Evolutionary conservation across 352 stramenopile genomes (phyloP), one percentile per base, ranked within the genome.

Genomic region (Pythium pectinolyticum): DNA sequence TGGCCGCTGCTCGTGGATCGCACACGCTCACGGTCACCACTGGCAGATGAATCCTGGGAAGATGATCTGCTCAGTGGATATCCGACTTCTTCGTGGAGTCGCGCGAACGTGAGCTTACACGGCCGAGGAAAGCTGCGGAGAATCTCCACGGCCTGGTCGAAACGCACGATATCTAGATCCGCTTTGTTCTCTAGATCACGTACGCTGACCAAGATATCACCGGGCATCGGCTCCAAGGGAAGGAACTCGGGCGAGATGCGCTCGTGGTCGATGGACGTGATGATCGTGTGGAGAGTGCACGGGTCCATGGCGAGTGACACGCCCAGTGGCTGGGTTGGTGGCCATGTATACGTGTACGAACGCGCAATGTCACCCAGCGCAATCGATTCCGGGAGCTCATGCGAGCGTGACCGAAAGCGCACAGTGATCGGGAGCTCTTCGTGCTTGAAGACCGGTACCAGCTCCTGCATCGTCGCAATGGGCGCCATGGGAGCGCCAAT

Each of bases 271-370:
- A 93, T 77, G 1, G 58, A 67, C 40, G 81, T 90, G 66, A 94
- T 85, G 45, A 75, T 74, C 8, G 82, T 82, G 66, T 91, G 78
- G 15, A 94, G 57, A 22, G 82, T 76, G 49, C 80, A 89, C 57
- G 85, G 85, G 50, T 94, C 82, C 80, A 91, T 91, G 4, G 81
- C 81, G 10, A 94, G 67, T 19, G 85, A 91, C 35, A 94, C 74
- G 35, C 85, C 85, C 12, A 94, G 68, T 0, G 82, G 69, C 39
- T 69, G 59, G 57, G 78, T 59, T 9, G 73, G 47, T 3, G 69
- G 64, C 83, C 83, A 92, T 49, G 58, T 70, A 59, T 89, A 88
- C 46, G 68, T 76, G 71, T 88, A 89, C 14, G 46, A 80, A 51
- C 54, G 58, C 22, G 58, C 68, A 30, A 83, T 67, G 46, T 85